Percentiles rank a stretch among this genome's conserved stretches.
Conservation (phyloP, 345 rosid genomes). For the Geranium brycei region DNA sequence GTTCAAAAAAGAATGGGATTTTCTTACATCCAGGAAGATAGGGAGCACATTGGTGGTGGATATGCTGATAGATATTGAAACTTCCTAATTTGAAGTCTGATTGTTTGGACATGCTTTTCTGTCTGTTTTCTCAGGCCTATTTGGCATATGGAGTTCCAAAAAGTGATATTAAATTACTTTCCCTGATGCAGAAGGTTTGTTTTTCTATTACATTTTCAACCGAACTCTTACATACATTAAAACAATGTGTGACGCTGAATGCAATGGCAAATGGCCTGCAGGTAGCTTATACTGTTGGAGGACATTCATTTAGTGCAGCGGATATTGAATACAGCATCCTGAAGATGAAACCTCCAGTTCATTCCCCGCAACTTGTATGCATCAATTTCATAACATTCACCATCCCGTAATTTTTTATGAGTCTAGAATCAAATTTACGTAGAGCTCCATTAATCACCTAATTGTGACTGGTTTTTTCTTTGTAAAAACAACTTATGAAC, state of each 20-base stretch:
- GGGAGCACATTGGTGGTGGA: no score
- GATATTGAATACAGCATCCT: slow-evolving; percentile 61
- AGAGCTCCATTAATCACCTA: no score
- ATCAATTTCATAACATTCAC: not conserved
- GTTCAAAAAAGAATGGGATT: not conserved
- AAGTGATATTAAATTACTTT: slow-evolving; percentile 83
- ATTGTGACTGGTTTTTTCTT: no score
- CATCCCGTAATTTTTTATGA: not conserved
- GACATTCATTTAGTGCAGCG: slow-evolving; percentile 74
- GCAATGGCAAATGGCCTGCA: slow-evolving; percentile 12
- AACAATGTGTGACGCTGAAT: not conserved
- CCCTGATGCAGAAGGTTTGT: slow-evolving; percentile 91
- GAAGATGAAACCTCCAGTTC: slow-evolving; percentile 81
- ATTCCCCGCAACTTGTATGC: slow-evolving; percentile 73
- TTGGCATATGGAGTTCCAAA: slow-evolving; percentile 92
- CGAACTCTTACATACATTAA: not conserved
- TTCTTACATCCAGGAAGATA: not conserved
- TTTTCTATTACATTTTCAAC: not conserved
- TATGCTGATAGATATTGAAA: not conserved
- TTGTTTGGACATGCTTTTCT: no score
- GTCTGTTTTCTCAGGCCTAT: slow-evolving; percentile 43
- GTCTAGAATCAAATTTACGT: no score
- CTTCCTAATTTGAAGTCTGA: not conserved
- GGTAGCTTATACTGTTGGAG: slow-evolving; percentile 94
- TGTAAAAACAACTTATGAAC: no score